A percentile compares a stretch with the other conserved stretches of the same genome.
These are phyloP conservation scores for Thelonectria olida DNA, from an alignment of 2,329 filamentous ascomycete species.

Conservation along the genomic window DNA sequence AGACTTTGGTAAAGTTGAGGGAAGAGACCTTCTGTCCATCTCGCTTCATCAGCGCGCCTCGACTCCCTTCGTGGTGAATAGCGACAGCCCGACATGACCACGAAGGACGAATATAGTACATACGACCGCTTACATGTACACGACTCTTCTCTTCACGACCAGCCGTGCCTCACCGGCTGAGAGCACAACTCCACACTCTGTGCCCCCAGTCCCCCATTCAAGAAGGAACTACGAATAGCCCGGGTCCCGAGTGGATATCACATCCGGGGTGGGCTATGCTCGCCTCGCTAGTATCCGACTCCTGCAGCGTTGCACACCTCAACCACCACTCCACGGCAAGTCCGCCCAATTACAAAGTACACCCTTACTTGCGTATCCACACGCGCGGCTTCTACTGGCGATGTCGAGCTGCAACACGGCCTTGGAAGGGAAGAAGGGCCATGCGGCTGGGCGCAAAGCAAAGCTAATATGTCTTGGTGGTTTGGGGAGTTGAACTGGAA, in stretches of 20 bases:
- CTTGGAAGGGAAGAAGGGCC: constrained; percentile 5
- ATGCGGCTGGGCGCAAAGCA: not conserved
- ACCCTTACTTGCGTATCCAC: constrained; percentile 18
- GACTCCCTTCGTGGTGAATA: too few relatives aligned
- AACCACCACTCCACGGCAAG: constrained; percentile 5
- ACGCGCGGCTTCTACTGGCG: constrained; percentile 10
- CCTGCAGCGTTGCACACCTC: constrained; percentile 6
- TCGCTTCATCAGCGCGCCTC: too few relatives aligned
- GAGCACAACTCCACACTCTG: not conserved
- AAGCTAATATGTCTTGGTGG: not conserved
- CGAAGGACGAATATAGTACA: too few relatives aligned
- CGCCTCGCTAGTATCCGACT: not conserved
- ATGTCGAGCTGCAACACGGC: constrained; percentile 14
- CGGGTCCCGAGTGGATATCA: not conserved
- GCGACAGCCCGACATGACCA: too few relatives aligned
- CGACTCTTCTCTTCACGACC: too few relatives aligned
- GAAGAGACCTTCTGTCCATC: too few relatives aligned
- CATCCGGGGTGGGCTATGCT: not conserved
- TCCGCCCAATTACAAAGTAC: constrained; percentile 23
- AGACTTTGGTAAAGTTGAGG: too few relatives aligned
- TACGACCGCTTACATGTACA: too few relatives aligned
- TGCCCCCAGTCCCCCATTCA: not conserved
- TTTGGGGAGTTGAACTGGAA: constrained; percentile 9
- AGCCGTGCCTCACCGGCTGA: not conserved
- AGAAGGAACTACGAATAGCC: not conserved